Base-by-base conservation (phyloP, 257 asterid species). In the Nicotiana knightiana region DNA sequence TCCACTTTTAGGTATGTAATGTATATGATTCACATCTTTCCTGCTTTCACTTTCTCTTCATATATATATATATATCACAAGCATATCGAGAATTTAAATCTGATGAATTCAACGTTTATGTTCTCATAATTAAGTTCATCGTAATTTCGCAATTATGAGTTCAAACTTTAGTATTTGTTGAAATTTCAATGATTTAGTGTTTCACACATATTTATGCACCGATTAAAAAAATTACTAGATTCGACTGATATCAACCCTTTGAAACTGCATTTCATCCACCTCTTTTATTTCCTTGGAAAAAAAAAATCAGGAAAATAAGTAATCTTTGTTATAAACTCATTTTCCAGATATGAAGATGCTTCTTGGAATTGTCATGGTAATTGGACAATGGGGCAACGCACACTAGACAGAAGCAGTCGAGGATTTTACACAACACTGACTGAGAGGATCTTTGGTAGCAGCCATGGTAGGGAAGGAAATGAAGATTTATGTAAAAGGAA, bases 321-420 rank as follows among this genome's bases (percentile, higher is more conserved):
- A 53, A 13, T 12, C 24, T 30, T 66, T 30, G 18, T 28, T n/a
- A 9, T 4, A 21, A 28, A 77, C 67, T 57, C 65, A 2, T 79
- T 57, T 32, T 77, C 66, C 46, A 93, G 93, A 84, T 88, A 85
- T 80, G 93, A 91, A 79, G 91, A 91, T 82, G 87, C 87, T 54
- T 83, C 86, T 32, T 90, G 70, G 51, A 53, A 83, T 35, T 84
- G 81, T 24, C 84, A 86, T 10, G 89, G 80, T 58, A 89, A 88
- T 78, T 85, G 91, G 94, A 83, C 81, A 3, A 55, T 65, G 73
- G 83, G 81, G 71, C 84, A 84, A 39, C 67, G 80, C 53, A 35
- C 84, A 68, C 82, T 77, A n/a, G 71, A 83, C 87, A 89, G 78
- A 77, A 55, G 64, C 65, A 83, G 81, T 46, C 75, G 88, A 58